Evolutionary conservation across 1,284 basidiomycete species (phyloP), one percentile per base, ranked within the genome.

Genomic region (Amylostereum chailletii): DNA sequence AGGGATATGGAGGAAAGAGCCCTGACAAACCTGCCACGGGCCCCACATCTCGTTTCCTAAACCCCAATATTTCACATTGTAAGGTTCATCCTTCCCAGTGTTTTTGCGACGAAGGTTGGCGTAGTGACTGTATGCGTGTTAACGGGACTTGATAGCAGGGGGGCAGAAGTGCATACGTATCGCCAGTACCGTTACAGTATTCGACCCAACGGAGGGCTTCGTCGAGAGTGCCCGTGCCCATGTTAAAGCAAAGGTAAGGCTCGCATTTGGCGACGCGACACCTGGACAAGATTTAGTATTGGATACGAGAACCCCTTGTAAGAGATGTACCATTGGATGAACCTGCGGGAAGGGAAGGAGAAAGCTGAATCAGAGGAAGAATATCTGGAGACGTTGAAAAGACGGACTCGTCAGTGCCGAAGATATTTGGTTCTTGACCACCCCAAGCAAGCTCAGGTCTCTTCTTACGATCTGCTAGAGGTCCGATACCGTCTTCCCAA

Each of bases 401-500:
- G 19, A 47, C 55, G 50, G 65, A 75, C 62, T 76, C 74, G 58
- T 76, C 76, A 0, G 81, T 83, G 29, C 81, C 82, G 53, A 85
- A 85, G 58, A 71, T 69, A 54, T 85, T 85, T 51, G 72, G 74
- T 61, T 85, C 82, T 53, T 79, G 75, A 1, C 71, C 73, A 33
- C 77, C 64, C 82, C 81, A 85, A 2, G 82, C 81, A n/a, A 83
- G 69, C 61, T 85, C 81, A 26, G 79, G 76, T 38, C 76, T 63
- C 31, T 76, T 71, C 36, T 77, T 79, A 32, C 81, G 68, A 7
- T 70, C 54, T 30, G 71, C 67, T 47, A 69, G 68, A 2, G 81
- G 79, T 1, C 81, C 80, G 33, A 83, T 70, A 0, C 79, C 81
- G 62, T 83, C 80, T 63, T 83, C 74, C 81, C 81, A 85, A 46